Evolutionary conservation across 768 basidiomycete genomes (phyloP), one percentile per base, ranked within the genome.

Genomic region (Dacryopinax spathularia): DNA sequence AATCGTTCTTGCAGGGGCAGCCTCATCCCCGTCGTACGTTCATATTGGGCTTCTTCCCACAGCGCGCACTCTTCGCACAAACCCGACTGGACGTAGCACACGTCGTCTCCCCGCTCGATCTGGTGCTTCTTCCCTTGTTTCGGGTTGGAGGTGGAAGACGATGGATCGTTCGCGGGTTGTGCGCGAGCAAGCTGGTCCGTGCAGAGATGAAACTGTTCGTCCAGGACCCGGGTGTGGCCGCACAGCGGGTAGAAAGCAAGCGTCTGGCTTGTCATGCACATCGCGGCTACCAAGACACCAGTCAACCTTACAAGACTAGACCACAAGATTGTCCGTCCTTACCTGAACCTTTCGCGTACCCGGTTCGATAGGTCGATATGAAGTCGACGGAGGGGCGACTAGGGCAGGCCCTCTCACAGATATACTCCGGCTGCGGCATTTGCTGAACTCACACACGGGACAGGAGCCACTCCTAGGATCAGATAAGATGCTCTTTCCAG

Each of bases 201-300:
- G 48, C 48, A 56, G 13, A 29, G 15, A 29, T 56, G 48, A 5
- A 56, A 6, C 3, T 6, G 15, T 10, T 56, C 9, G 48, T 56
- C 48, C 5, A 18, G 25, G 48, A 56, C 25, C 29, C 25, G 25
- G 25, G 10, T 29, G 48, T 56, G 48, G 25, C 48, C 48, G 29
- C 48, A 56, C 25, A 56, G 48, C 25, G 48, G 48, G 48, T 56
- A 56, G 6, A 56, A 22, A 18, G 7, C 6, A 15, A 56, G 12
- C 48, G 48, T 56, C 48, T 56, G 48, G 48, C 29, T 56, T 3
- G 48, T 56, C 48, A 29, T 56, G 48, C 48, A 56, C 48, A 56
- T 56, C 22, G 39, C 22, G 18, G 39, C n/a, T n/a, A n/a, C n/a
- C n/a, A n/a, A n/a, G n/a, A n/a, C n/a, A n/a, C n/a, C n/a, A n/a